phyloP scores from a whole-genome alignment of 1,139 yeast species.

The Debaryomyces psychrophilus region DNA sequence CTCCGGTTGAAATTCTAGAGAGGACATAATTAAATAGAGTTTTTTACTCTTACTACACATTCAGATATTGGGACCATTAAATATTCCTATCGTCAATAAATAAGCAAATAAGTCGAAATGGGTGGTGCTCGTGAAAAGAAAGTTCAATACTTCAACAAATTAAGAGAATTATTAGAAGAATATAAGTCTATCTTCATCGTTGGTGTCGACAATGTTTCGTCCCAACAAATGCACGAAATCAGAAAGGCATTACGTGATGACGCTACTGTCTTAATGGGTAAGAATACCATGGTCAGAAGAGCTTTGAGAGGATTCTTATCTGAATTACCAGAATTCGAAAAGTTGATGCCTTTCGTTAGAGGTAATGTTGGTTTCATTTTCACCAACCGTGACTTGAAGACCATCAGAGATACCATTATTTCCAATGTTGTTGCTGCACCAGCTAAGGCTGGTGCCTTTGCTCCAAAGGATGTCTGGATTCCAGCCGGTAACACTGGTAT shows the following conservation, averaged over 20 bases:
- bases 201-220: constrained; percentile 99
- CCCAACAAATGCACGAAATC: constrained; percentile 99
- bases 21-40: neutral
- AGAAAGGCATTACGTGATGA: constrained; percentile 95
- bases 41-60: constrained; percentile 1
- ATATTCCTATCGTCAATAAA: constrained; percentile 85
- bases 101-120: constrained; percentile 80
- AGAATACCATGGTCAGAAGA: constrained; percentile 99
- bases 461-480: constrained; percentile 96
- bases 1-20: constrained; percentile 3
- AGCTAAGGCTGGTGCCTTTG: constrained; percentile 99
- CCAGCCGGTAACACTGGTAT: constrained; percentile 99
- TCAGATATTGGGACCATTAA: constrained; percentile 62
- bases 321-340: constrained; percentile 96
- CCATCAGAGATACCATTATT: constrained; percentile 83
- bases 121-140: constrained; percentile 99
- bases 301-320: constrained; percentile 95
- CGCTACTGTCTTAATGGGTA: constrained; percentile 98
- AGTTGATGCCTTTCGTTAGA: constrained; percentile 88
- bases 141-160: constrained; percentile 91
- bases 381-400: constrained; percentile 95
- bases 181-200: constrained; percentile 98
- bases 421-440: constrained; percentile 99
- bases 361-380: constrained; percentile 99
- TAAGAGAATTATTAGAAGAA: constrained; percentile 93